Base-by-base conservation (phyloP, 179 eudicot species). In the Beta lomatogona region DNA sequence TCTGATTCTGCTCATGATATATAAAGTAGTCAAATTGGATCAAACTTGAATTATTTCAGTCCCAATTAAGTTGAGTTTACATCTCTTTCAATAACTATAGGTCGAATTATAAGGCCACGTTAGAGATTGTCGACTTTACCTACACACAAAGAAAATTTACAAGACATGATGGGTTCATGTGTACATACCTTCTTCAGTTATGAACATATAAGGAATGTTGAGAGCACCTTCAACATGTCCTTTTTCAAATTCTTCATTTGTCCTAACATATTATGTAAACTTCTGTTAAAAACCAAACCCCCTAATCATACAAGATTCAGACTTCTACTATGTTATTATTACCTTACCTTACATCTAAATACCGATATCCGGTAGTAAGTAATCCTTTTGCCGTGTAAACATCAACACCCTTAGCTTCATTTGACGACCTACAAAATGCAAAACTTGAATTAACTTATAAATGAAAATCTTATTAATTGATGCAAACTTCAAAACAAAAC, bases 171-270 rank as follows among this genome's bases (percentile, higher is more conserved):
- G 46, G 63, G 10, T 48, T 6, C 52, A 31, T 10, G 3, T 21
- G 9, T 14, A 68, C 52, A 18, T 69, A 89, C 93, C 91, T 86
- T 87, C 83, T 80, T 82, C 80, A 68, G 94, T 83, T 44, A n/a
- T 80, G 86, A 91, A 91, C 89, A 91, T 75, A 72, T 89, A 91
- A 80, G 94, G 92, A 59, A 87, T 84, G 79, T 88, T 88, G 25
- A 89, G 36, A 48, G 94, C 94, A 69, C 84, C 85, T 31, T 89
- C 91, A 12, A 81, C 83, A 64, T 91, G 91, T 9, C 94, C 86
- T 69, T 86, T 85, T 21, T 83, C 86, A 22, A 84, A 88, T 83
- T 91, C 92, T 68, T 88, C 94, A 48, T 71, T 78, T 41, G 92
- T 91, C 81, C 92, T 91, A 55, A 67, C 19, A 28, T 2, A 50